Evolutionary conservation across 768 basidiomycete species (phyloP).

Genomic region (Psilocybe azurescens): DNA sequence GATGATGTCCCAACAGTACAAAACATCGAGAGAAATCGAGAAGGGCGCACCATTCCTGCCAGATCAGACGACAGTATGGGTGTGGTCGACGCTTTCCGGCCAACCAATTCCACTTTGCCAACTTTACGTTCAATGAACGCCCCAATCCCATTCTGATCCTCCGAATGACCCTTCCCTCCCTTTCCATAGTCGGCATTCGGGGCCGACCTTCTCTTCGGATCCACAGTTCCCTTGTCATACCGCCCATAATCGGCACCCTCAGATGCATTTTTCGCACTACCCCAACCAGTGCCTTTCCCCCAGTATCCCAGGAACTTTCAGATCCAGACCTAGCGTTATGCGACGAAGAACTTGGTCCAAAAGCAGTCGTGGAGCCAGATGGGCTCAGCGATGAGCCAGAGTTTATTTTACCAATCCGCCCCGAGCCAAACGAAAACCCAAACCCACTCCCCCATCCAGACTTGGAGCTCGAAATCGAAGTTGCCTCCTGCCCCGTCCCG

Average conservation of each 20-base stretch:
- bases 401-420: constrained; percentile 17
- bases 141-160: constrained; percentile 31
- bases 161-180: constrained; percentile 7
- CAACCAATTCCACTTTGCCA: constrained; percentile 54
- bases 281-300: not conserved
- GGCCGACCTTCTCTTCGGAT: not conserved
- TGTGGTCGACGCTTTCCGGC: constrained; percentile 59
- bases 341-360: not conserved
- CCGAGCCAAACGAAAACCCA: constrained; percentile 24
- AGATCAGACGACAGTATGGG: constrained; percentile 56
- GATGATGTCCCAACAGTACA: not conserved
- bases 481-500: not conserved
- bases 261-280: not conserved
- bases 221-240: not conserved
- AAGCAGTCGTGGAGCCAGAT: not conserved
- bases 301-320: not conserved
- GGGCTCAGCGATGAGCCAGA: not conserved
- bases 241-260: not conserved
- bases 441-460: constrained; percentile 25
- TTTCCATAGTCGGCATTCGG: not conserved
- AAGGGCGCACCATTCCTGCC: constrained; percentile 61
- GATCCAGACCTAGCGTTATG: not conserved
- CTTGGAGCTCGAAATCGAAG: not conserved
- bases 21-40: constrained; percentile 1
- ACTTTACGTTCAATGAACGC: constrained; percentile 56